Evolutionary conservation across 352 stramenopile genomes (phyloP).

Genomic region (Plasmopara halstedii): DNA sequence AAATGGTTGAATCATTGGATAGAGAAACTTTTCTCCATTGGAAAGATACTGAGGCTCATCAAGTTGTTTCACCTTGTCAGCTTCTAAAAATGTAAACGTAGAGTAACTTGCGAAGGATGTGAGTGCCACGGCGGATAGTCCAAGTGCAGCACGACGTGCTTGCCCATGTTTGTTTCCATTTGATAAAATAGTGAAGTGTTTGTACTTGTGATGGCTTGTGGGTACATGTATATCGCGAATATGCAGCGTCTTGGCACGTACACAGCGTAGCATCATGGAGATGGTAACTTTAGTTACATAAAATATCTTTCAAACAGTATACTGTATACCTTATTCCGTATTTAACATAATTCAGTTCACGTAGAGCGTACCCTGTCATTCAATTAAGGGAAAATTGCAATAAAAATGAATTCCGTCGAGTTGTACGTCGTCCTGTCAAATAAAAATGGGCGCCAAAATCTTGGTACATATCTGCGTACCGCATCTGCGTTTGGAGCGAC

Average conservation of each 20-base stretch:
- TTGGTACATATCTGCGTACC: constrained; percentile 72
- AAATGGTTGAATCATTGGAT: constrained; percentile 76
- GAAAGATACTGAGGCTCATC: constrained; percentile 29
- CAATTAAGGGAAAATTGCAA: too few species aligned
- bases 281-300: too few species aligned
- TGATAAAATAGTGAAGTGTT: neutral
- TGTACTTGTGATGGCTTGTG: neutral
- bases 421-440: constrained; percentile 75
- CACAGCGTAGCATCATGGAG: neutral
- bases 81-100: constrained; percentile 17
- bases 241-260: neutral
- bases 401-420: constrained; percentile 18
- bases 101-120: constrained; percentile 23
- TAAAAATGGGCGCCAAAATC: constrained; percentile 59
- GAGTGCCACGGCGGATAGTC: constrained; percentile 19
- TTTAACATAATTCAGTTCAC: too few species aligned
- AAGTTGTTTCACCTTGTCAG: constrained; percentile 6
- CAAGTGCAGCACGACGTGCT: constrained; percentile 10
- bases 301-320: too few species aligned
- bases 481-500: constrained; percentile 62
- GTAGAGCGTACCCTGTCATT: too few species aligned
- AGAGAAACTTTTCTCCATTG: constrained; percentile 64
- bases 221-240: neutral
- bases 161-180: constrained; percentile 12
- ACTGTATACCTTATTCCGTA: too few species aligned